Conservation (phyloP, 768 basidiomycete genomes). For the Lentinula sp. region DNA sequence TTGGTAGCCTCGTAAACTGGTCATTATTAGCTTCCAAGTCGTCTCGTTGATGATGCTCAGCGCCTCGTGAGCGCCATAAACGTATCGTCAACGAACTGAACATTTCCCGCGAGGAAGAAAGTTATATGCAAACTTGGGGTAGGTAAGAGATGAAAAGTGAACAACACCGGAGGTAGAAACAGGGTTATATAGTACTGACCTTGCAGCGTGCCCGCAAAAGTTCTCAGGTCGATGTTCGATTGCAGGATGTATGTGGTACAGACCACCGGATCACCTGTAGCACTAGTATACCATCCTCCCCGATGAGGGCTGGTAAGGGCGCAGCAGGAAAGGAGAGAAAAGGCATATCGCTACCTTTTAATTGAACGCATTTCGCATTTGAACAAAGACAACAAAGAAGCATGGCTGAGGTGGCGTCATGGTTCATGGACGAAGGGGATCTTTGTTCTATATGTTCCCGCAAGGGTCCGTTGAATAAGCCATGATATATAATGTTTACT, state of each 20-base stretch:
- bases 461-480: not conserved
- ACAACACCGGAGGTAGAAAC: not conserved
- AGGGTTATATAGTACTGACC: not conserved
- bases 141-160: not conserved
- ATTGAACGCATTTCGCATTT: not conserved
- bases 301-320: slow-evolving; percentile 2
- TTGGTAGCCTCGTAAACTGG: not conserved
- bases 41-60: slow-evolving; percentile 3
- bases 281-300: not conserved
- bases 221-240: not conserved
- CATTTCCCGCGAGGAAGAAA: not conserved
- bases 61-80: slow-evolving; percentile 1
- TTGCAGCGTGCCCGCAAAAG: slow-evolving; percentile 2
- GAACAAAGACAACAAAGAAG: not conserved
- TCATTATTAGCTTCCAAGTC: slow-evolving; percentile 12
- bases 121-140: not conserved
- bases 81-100: not conserved
- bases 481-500: not conserved
- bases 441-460: not conserved
- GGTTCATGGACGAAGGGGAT: not conserved
- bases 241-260: not conserved
- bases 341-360: not conserved
- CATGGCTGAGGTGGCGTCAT: not conserved
- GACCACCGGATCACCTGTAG: not conserved
- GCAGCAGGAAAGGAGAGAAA: not conserved